Evolutionary conservation across 139 green algal species (phyloP), one percentile per base, ranked within the genome.

Genomic region (Tetradesmus lagerheimii): DNA sequence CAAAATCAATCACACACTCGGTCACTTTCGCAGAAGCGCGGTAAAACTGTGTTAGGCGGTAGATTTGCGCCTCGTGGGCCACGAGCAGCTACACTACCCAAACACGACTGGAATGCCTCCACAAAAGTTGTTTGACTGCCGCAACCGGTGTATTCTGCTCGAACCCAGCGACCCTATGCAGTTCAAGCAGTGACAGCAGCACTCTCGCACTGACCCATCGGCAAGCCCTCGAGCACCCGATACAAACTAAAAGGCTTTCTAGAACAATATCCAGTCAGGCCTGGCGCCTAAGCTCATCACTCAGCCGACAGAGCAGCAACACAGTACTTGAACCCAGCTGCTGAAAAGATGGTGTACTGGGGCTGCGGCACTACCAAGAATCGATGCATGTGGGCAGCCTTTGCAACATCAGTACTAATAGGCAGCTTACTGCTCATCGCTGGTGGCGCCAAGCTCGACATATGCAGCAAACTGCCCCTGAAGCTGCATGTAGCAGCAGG

Each of bases 281-380:
- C n/a, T 37, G 67, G n/a, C 75, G 25, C 11, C 9, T 20, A 11
- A 41, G 75, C 75, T 34, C 16, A 35, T 1, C 64, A 38, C 11
- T 11, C 16, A 78, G 67, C 67, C 29, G 11, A 9, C 39, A 11
- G 12, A 78, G 67, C 67, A 78, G 29, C n/a, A 38, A n/a, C 39
- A 84, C 57, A 71, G 57, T 71, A 71, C 57, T 8, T 31, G 23
- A 1, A 31, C 57, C 6, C 39, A 76, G 34, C 29, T 64, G 37
- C 83, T 34, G 23, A 9, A 20, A 89, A 31, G 38, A 89, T 83
- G 85, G 85, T 87, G 9, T 89, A 89, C 66, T 83, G 67, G 67
- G 85, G 85, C 67, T 89, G 85, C n/a, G 67, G 67, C 12, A 89
- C 85, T 31, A 27, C 66, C 0, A 50, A 18, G 8, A 89, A 89